Conservation (phyloP, 306 rosid species). For the Quercus rubra region DNA sequence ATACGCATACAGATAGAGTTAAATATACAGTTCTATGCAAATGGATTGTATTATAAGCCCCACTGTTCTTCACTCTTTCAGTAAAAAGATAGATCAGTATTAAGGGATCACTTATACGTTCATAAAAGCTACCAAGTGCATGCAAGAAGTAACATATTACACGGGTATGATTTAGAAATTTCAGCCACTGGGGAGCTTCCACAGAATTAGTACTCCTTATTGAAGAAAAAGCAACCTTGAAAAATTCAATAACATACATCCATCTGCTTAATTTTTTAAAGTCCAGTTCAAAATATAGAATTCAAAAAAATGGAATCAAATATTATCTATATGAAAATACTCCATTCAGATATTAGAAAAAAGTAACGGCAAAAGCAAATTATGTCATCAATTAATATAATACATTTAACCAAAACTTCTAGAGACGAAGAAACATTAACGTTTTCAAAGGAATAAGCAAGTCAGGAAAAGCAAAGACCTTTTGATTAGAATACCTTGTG, state of each 20-base stretch:
- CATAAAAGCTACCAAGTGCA: not conserved
- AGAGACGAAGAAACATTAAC: not conserved
- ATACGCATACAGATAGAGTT: not conserved
- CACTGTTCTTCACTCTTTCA: too few relatives aligned
- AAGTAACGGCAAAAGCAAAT: not conserved
- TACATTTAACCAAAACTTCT: not conserved
- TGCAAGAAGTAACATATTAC: not conserved
- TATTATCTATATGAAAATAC: not conserved
- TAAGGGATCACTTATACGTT: not conserved
- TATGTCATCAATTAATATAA: not conserved
- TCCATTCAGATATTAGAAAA: not conserved
- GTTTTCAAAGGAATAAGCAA: conserved; percentile 12
- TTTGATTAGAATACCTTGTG: conserved; percentile 56
- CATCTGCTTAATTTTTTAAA: not conserved
- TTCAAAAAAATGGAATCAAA: not conserved
- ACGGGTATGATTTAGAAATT: not conserved
- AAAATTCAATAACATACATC: not conserved
- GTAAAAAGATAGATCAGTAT: not conserved
- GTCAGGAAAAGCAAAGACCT: not conserved
- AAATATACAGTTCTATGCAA: not conserved
- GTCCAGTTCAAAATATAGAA: not conserved
- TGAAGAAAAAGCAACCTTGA: not conserved
- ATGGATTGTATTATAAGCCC: not conserved
- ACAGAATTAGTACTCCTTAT: not conserved
- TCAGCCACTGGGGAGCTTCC: not conserved